These are phyloP conservation scores for Tetratostichococcus sp. DNA, from an alignment of 139 green algal species.

Conservation along the genomic window DNA sequence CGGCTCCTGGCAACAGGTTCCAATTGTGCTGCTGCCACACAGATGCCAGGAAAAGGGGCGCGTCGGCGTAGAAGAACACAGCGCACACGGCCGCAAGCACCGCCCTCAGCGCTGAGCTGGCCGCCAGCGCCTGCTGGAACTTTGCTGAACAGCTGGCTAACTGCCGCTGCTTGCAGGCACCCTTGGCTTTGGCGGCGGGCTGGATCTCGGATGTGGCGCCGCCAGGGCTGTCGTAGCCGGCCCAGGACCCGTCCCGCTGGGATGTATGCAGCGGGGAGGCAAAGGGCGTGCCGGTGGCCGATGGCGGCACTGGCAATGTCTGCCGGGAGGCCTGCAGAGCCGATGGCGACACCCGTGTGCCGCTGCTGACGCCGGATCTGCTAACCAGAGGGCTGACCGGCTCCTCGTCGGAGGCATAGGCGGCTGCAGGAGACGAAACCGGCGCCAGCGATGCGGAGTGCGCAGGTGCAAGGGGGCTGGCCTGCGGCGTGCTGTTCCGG, in stretches of 20 bases:
- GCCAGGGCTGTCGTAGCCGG: no score
- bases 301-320: no score
- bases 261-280: no score
- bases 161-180: no score
- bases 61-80: not conserved
- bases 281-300: no score
- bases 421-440: not conserved
- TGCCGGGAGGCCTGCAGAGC: no score
- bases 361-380: not conserved
- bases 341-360: no score
- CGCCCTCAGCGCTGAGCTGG: not conserved
- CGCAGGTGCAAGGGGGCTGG: not conserved
- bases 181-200: no score
- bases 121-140: not conserved
- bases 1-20: no score
- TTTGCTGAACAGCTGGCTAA: no score
- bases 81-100: not conserved
- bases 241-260: no score
- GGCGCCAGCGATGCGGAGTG: not conserved
- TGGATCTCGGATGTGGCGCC: not conserved
- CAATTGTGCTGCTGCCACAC: not conserved
- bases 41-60: not conserved
- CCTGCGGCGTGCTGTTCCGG: no score
- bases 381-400: not conserved
- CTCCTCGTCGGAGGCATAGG: not conserved